phyloP scores from a whole-genome alignment of 495 filamentous ascomycete genomes.

The Lepraria neglecta region DNA sequence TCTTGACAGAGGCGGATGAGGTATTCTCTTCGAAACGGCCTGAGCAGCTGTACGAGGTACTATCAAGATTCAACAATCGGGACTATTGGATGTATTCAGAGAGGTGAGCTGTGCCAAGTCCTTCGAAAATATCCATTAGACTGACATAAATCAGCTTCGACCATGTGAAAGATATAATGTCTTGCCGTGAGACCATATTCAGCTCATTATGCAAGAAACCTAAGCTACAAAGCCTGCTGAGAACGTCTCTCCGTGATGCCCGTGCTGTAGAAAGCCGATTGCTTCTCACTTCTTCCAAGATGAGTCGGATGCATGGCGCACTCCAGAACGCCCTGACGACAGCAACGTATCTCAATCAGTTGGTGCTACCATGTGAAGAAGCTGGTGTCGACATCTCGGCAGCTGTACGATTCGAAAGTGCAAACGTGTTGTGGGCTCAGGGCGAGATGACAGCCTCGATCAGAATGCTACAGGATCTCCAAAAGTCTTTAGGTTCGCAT shows the following conservation, averaged over 20 bases:
- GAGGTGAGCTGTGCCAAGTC: slow-evolving; percentile 45
- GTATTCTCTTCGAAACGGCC: slow-evolving; percentile 53
- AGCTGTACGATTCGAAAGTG: slow-evolving; percentile 67
- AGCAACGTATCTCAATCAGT: slow-evolving; percentile 69
- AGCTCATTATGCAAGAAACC: slow-evolving; percentile 67
- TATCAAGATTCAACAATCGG: slow-evolving; percentile 56
- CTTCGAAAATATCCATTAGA: slow-evolving; percentile 4
- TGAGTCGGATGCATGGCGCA: slow-evolving; percentile 70
- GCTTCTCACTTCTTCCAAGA: slow-evolving; percentile 63
- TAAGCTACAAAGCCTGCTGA: slow-evolving; percentile 52
- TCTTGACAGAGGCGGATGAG: slow-evolving; percentile 77
- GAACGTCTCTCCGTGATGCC: slow-evolving; percentile 53
- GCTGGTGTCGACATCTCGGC: slow-evolving; percentile 70
- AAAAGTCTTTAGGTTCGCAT: slow-evolving; percentile 53
- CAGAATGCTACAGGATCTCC: slow-evolving; percentile 70
- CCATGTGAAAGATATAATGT: slow-evolving; percentile 74
- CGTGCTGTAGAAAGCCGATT: slow-evolving; percentile 65
- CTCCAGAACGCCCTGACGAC: slow-evolving; percentile 79
- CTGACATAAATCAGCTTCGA: slow-evolving; percentile 53
- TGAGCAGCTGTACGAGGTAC: slow-evolving; percentile 54
- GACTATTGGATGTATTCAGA: slow-evolving; percentile 72
- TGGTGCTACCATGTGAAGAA: slow-evolving; percentile 58
- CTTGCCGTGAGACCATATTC: slow-evolving; percentile 73
- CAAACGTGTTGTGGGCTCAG: slow-evolving; percentile 90
- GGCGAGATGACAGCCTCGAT: slow-evolving; percentile 91